phyloP scores from a whole-genome alignment of 345 rosid genomes.

The Turritis glabra region DNA sequence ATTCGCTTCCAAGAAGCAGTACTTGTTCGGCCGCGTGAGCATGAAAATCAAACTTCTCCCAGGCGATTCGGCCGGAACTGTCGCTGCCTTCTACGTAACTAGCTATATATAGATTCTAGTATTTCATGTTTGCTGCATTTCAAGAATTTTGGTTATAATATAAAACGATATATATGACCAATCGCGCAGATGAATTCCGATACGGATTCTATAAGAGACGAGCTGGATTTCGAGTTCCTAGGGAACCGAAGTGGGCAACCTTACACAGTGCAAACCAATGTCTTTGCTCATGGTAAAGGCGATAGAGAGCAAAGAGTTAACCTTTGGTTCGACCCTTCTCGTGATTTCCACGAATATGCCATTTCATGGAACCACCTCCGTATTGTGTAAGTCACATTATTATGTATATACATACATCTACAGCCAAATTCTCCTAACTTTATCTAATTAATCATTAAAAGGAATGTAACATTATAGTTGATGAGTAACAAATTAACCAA shows the following conservation, averaged over 20 bases:
- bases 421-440: not conserved
- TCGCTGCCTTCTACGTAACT: constrained; percentile 38
- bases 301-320: constrained; percentile 53
- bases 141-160: not conserved
- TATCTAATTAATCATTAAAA: not conserved
- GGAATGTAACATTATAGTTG: not conserved
- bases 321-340: constrained; percentile 93
- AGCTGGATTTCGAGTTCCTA: constrained; percentile 39
- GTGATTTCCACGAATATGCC: constrained; percentile 64
- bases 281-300: constrained; percentile 39
- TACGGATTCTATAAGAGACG: constrained; percentile 38
- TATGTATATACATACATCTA: not conserved
- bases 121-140: not conserved
- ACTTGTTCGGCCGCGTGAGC: constrained; percentile 83
- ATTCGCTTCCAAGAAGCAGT: constrained; percentile 71
- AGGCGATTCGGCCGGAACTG: constrained; percentile 55
- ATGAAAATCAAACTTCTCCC: constrained; percentile 88
- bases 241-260: constrained; percentile 46
- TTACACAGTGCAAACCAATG: constrained; percentile 40
- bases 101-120: not conserved
- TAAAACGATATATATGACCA: not conserved
- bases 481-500: constrained; percentile 13
- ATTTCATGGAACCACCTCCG: constrained; percentile 75
- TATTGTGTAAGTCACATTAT: constrained; percentile 57
- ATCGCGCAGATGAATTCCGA: constrained; percentile 39